Evolutionary conservation across 2,329 filamentous ascomycete species (phyloP).

Genomic region (Verruconis gallopava): DNA sequence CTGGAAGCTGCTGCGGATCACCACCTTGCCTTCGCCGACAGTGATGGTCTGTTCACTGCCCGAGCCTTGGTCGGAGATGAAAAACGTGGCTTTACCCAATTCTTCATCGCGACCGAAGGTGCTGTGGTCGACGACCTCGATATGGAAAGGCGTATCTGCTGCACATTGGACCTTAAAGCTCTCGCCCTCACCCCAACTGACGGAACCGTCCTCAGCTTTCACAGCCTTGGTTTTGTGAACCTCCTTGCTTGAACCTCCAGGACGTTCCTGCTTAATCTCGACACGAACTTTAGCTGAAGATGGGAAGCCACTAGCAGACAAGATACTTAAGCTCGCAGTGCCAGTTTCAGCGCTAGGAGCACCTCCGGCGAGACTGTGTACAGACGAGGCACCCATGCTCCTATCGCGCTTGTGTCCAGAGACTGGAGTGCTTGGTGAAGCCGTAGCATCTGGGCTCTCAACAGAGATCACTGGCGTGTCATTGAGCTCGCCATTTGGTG

Average conservation of each 20-base stretch:
- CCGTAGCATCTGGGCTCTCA: conserved; percentile 14
- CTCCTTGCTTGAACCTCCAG: conserved; percentile 49
- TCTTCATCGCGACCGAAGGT: conserved; percentile 73
- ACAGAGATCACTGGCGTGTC: conserved; percentile 19
- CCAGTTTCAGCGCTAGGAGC: conserved; percentile 48
- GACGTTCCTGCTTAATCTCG: conserved; percentile 53
- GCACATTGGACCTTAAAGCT: conserved; percentile 66
- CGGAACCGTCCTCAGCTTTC: conserved; percentile 55
- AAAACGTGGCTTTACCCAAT: conserved; percentile 77
- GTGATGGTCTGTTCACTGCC: conserved; percentile 58
- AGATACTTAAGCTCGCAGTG: conserved; percentile 64
- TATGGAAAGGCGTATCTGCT: conserved; percentile 73
- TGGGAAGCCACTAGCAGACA: conserved; percentile 69
- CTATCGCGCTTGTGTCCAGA: conserved; percentile 22
- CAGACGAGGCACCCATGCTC: conserved; percentile 28
- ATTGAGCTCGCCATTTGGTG: conserved; percentile 25
- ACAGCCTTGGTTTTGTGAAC: conserved; percentile 87
- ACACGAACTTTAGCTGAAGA: conserved; percentile 68
- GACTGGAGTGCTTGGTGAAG: conserved; percentile 9
- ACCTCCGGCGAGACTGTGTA: conserved; percentile 21
- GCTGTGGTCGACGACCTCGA: conserved; percentile 74
- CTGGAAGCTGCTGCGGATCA: conserved; percentile 61
- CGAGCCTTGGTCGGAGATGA: conserved; percentile 68
- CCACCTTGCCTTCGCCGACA: conserved; percentile 60
- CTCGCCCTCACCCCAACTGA: conserved; percentile 56